These are phyloP conservation scores for Cladosporium sp. DNA, from an alignment of 2,329 filamentous ascomycete species.

Conservation along the genomic window DNA sequence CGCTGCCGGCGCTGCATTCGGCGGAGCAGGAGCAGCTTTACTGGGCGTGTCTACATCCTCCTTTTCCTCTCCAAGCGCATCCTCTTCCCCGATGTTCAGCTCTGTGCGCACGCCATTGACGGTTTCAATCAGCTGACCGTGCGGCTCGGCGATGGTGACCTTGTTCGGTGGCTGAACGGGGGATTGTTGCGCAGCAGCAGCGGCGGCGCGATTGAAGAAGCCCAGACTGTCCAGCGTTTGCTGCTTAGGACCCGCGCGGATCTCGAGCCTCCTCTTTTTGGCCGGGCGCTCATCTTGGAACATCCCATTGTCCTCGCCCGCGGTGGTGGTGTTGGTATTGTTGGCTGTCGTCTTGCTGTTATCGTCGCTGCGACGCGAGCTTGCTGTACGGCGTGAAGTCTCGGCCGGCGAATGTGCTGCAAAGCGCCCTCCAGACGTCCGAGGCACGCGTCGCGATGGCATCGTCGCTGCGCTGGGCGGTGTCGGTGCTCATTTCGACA, in stretches of 20 bases:
- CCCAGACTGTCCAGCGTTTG: slow-evolving; percentile 21
- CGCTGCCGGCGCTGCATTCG: slow-evolving; percentile 22
- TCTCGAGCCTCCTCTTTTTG: slow-evolving; percentile 27
- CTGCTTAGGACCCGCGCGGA: slow-evolving; percentile 18
- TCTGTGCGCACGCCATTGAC: slow-evolving; percentile 39
- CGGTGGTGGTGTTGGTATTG: background rate
- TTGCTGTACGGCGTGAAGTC: too few species aligned
- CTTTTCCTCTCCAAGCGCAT: slow-evolving; percentile 11
- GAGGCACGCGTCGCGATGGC: slow-evolving; percentile 3
- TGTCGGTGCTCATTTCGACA: slow-evolving; percentile 8
- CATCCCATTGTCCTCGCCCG: slow-evolving; percentile 7
- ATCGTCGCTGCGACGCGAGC: background rate
- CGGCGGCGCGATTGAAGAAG: slow-evolving; percentile 21
- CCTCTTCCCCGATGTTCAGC: slow-evolving; percentile 33
- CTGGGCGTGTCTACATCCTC: slow-evolving; percentile 7
- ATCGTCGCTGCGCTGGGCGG: background rate
- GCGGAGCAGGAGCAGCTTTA: slow-evolving; percentile 4
- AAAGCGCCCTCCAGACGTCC: background rate
- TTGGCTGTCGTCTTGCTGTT: too few species aligned
- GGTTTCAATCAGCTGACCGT: slow-evolving; percentile 39
- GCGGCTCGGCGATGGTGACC: slow-evolving; percentile 40
- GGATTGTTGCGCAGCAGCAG: background rate
- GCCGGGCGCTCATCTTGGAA: slow-evolving; percentile 22
- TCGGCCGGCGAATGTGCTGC: too few species aligned
- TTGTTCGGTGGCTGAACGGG: slow-evolving; percentile 37